These are phyloP conservation scores for Pisolithus tinctorius DNA, from an alignment of 768 basidiomycete species.

Conservation along the genomic window DNA sequence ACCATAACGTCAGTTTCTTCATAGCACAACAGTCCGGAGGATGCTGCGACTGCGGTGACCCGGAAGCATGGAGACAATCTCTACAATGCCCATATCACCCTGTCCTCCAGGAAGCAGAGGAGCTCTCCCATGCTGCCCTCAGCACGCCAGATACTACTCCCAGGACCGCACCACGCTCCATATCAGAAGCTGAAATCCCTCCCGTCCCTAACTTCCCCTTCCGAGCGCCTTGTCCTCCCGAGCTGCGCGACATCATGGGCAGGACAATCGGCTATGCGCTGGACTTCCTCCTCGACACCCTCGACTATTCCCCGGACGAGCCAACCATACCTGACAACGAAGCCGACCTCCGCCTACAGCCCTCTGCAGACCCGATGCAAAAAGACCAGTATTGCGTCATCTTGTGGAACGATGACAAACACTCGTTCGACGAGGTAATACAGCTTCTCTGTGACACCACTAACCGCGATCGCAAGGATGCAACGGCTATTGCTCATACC, in stretches of 20 bases:
- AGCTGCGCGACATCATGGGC: slow-evolving; percentile 68
- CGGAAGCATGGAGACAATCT: slow-evolving; percentile 73
- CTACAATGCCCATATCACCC: slow-evolving; percentile 76
- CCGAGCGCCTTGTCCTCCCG: slow-evolving; percentile 50
- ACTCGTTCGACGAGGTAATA: slow-evolving; percentile 85
- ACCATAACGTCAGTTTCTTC: slow-evolving; percentile 91
- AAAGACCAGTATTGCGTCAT: slow-evolving; percentile 77
- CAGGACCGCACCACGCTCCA: slow-evolving; percentile 33
- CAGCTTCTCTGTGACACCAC: slow-evolving; percentile 56
- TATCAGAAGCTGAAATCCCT: slow-evolving; percentile 45
- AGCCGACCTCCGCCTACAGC: slow-evolving; percentile 64
- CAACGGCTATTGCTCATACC: slow-evolving; percentile 44
- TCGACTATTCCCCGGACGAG: slow-evolving; percentile 80
- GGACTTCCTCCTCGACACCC: slow-evolving; percentile 77
- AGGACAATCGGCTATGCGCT: slow-evolving; percentile 70
- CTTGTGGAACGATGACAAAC: slow-evolving; percentile 97
- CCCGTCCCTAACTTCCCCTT: slow-evolving; percentile 55
- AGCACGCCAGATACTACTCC: slow-evolving; percentile 32
- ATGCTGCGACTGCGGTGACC: slow-evolving; percentile 93
- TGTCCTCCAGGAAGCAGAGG: slow-evolving; percentile 27
- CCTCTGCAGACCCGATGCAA: slow-evolving; percentile 71
- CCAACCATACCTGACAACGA: slow-evolving; percentile 59
- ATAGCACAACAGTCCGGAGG: slow-evolving; percentile 88
- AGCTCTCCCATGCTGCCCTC: slow-evolving; percentile 4
- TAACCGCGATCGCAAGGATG: slow-evolving; percentile 48